Evolutionary conservation across 2,329 filamentous ascomycete genomes (phyloP), one percentile per base, ranked within the genome.

Genomic region (Cladosporium sp.): DNA sequence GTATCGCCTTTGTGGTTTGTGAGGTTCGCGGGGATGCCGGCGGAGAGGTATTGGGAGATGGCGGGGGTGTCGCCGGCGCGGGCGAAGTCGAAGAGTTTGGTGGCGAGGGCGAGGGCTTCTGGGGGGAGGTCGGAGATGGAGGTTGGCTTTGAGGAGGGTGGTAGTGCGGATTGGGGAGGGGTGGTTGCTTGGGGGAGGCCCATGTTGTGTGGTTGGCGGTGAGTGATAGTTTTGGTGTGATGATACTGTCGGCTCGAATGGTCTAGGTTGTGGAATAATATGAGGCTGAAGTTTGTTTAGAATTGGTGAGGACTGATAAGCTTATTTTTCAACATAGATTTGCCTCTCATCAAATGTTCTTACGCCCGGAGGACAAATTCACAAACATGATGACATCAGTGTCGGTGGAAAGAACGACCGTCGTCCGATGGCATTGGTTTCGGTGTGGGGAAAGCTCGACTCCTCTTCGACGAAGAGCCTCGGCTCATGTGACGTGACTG

Each of bases 1-100:
- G 85, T 90, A 74, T 92, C 89, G 58, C 89, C 90, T 68, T 90
- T 89, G 58, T 89, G 84, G 71, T 92, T 91, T 25, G 88, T 91
- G 76, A 92, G 80, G 71, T 91, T 91, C 1, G 85, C 80, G 0
- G 89, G 89, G 28, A 92, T 79, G 1, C 90, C 89, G 1, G 86
- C 86, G 1, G 83, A 80, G 43, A 92, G 76, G 57, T 89, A 89
- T 75, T 88, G 84, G 49, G 82, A 74, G n/a, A 92, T 85, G 14
- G 86, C 76, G 5, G 83, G 74, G 2, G 84, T 79, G 58, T 88
- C 79, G 64, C 89, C 89, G 25, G 77, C 74, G 34, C 89, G 84
- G 1, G 89, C 89, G 30, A 87, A 84, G 70, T 90, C 84, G 78
- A 89, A 92, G 79, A 91, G 84, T 68, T 85, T 85, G 11, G 82